Evolutionary conservation across 768 basidiomycete genomes (phyloP).

Genomic region (Fomitopsis pulvina): DNA sequence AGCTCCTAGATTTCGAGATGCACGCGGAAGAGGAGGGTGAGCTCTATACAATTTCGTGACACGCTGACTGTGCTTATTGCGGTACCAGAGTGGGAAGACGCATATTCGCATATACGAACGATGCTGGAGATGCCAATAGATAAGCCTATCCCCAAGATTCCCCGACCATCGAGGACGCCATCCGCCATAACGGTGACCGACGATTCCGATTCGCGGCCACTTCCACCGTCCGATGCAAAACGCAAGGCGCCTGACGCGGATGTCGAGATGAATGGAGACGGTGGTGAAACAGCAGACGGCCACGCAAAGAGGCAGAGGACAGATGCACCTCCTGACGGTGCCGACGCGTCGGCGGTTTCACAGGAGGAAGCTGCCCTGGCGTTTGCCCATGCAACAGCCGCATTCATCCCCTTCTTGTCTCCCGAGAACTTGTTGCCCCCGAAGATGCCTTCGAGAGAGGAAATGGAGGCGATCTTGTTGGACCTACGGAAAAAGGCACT

Average conservation of each 20-base stretch:
- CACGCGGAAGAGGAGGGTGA: slow-evolving; percentile 69
- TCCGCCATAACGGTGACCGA: slow-evolving; percentile 20
- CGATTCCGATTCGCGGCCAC: slow-evolving; percentile 14
- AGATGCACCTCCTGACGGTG: slow-evolving; percentile 10
- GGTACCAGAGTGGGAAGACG: slow-evolving; percentile 58
- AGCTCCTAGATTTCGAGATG: slow-evolving; percentile 65
- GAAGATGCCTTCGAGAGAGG: slow-evolving; percentile 63
- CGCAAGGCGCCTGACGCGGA: slow-evolving; percentile 50
- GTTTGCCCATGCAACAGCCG: slow-evolving; percentile 52
- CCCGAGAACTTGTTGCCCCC: slow-evolving; percentile 70
- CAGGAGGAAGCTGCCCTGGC: slow-evolving; percentile 19
- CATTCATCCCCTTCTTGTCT: slow-evolving; percentile 70
- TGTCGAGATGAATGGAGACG: slow-evolving; percentile 26
- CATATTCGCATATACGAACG: slow-evolving; percentile 47
- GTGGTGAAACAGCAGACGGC: slow-evolving; percentile 21
- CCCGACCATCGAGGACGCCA: slow-evolving; percentile 27
- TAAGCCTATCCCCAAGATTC: slow-evolving; percentile 45
- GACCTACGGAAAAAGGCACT: slow-evolving; percentile 74
- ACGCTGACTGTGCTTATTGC: background rate
- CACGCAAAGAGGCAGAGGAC: slow-evolving; percentile 26
- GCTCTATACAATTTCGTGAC: slow-evolving; percentile 16
- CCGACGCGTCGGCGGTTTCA: slow-evolving; percentile 16
- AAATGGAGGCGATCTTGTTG: slow-evolving; percentile 76
- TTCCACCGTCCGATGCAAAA: slow-evolving; percentile 33
- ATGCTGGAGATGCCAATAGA: slow-evolving; percentile 45